Evolutionary conservation across 805 yeast species (phyloP), one percentile per base, ranked within the genome.

Genomic region (Hanseniaspora pseudoguilliermondii): DNA sequence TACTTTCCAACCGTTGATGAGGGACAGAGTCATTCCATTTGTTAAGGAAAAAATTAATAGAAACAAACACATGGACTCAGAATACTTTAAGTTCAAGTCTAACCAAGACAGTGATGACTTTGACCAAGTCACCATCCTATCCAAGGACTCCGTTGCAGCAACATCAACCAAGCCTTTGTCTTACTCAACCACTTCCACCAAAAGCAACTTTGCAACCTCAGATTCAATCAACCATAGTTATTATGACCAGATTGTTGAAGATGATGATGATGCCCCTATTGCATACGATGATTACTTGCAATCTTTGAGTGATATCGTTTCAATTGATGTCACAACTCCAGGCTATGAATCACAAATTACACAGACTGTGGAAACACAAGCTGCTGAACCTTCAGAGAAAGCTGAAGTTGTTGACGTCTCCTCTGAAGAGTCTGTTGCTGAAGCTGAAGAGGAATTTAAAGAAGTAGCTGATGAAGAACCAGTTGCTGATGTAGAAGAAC

Each of bases 11-110:
- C 56, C 56, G 8, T 39, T 53, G 10, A 27, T 53, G 25, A 29
- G 29, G 10, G 35, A 53, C n/a, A 53, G 20, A 8, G 50, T 49
- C 7, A 39, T 53, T 44, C 56, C 56, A 5, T 53, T 27, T 32
- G 10, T 53, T 16, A 53, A 53, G n/a, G 36, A 46, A 8, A 39
- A 29, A 10, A 46, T 53, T 21, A 46, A 46, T n/a, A 32, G 18
- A 9, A 20, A 46, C 38, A 38, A 38, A 44, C 18, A 39, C 6
- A 21, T n/a, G 8, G 34, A 38, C 11, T 27, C 34, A 16, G 56
- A 53, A 20, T 46, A 53, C 47, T 53, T 53, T n/a, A 44, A 46
- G 41, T 53, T 53, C 21, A 53, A 53, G 15, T 38, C 34, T 10
- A 51, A 18, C 38, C 18, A 36, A 23, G 8, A 29, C 8, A 34